phyloP scores from a whole-genome alignment of 345 rosid genomes.

The Melaleuca quinquenervia region DNA sequence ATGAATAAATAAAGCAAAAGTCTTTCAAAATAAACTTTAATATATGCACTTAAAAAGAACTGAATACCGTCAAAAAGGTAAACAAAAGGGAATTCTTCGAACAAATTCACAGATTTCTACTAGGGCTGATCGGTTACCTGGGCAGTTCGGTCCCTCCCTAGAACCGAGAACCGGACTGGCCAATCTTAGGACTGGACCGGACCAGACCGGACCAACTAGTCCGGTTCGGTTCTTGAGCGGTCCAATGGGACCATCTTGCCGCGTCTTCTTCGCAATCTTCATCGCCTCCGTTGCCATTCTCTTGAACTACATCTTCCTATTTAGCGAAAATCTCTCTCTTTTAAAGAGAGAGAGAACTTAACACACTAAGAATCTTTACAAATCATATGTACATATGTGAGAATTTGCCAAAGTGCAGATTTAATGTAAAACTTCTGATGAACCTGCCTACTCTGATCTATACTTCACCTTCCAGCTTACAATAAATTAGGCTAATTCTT shows the following conservation, averaged over 20 bases:
- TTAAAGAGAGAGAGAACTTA: no score
- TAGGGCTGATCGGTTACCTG: no score
- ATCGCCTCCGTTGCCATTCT: no score
- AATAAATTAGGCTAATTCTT: background rate
- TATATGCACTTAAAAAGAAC: background rate
- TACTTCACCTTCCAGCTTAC: constrained; percentile 13
- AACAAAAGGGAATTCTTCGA: background rate
- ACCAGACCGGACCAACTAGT: no score
- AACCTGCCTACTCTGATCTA: background rate
- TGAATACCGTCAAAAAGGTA: background rate
- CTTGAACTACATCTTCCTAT: no score
- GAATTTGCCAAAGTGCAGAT: background rate
- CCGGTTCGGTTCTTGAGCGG: no score
- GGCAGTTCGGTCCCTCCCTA: no score
- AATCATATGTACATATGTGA: background rate
- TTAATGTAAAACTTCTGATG: background rate
- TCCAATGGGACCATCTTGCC: no score
- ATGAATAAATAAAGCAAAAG: background rate
- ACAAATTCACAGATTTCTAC: background rate
- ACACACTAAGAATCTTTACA: background rate
- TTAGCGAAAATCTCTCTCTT: no score
- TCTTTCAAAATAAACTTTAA: background rate
- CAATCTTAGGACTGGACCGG: no score
- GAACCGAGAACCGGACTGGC: no score
- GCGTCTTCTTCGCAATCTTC: no score